Base-by-base conservation (phyloP, 352 stramenopile species). In the Phytophthora hibernalis region DNA sequence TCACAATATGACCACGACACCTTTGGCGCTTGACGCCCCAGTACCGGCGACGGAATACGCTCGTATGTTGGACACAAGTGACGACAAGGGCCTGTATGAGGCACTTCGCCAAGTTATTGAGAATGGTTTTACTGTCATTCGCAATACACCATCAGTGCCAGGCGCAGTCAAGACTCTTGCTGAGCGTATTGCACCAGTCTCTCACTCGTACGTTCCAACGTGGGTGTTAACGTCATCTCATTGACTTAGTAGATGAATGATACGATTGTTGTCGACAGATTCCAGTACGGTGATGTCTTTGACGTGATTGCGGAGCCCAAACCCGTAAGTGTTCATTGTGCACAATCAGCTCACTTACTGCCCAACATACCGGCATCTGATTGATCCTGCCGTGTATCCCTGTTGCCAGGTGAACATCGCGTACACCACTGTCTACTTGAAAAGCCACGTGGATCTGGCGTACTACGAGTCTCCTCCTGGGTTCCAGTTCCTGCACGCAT, bases 381-480 rank as follows among this genome's bases (percentile, higher is more conserved):
- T 28, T 33, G 4, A 26, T 20, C 16, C 61, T 28, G 33, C 4
- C 22, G 12, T 51, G 3, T 57, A 9, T 44, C 10, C 50, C 28
- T 15, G 40, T 61, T 35, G 16, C 21, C 43, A 96, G 88, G 82
- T 98, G 11, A 99, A 99, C 71, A 97, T 98, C 43, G 96, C 96
- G 18, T 99, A 98, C 76, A 98, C 95, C 35, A 92, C 84, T 9
- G 65, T 90, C 33, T 82, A 84, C 22, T 71, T 99, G 28, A 92
- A 95, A 66, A 95, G 92, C 51, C 96, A 99, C 76, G 80, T 98
- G 72, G 96, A 99, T 72, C 77, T 99, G 57, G 89, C 91, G 6
- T 99, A 99, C 77, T 99, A 98, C 74, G 96, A 99, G 79, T 98
- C 92, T 5, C 92, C 94, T n/a, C 96, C 96, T 11, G 96, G 96